Evolutionary conservation across 1,139 yeast genomes (phyloP).

Genomic region (Taphrina populina): DNA sequence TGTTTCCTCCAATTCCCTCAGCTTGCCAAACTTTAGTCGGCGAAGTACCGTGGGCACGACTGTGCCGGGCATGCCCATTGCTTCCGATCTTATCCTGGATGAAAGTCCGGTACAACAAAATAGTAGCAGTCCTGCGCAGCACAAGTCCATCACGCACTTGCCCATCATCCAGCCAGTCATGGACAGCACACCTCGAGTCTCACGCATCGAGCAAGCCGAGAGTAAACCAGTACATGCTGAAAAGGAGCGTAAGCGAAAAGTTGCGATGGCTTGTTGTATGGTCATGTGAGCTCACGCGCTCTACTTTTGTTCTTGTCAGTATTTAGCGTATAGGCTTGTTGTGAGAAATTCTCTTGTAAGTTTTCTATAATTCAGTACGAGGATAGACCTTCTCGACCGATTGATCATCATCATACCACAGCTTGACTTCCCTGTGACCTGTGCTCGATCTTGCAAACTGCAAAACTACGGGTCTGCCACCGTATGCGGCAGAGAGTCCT

Average conservation of each 20-base stretch:
- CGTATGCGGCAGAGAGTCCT: conserved; percentile 32
- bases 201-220: too few relatives aligned
- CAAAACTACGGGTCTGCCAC: conserved; percentile 32
- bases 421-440: conserved; percentile 5
- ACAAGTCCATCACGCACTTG: too few relatives aligned
- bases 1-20: background rate
- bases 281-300: conserved; percentile 1
- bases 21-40: conserved; percentile 12
- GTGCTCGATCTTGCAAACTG: conserved; percentile 6
- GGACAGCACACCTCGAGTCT: too few relatives aligned
- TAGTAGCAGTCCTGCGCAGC: too few relatives aligned
- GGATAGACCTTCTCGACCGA: conserved; percentile 17
- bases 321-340: conserved; percentile 7
- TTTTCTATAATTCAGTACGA: background rate
- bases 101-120: too few relatives aligned
- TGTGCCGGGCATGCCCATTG: too few relatives aligned
- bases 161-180: too few relatives aligned
- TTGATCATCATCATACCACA: conserved; percentile 29
- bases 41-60: too few relatives aligned
- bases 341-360: background rate
- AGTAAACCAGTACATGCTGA: too few relatives aligned
- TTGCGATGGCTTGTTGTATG: too few relatives aligned
- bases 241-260: too few relatives aligned
- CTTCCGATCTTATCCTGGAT: too few relatives aligned
- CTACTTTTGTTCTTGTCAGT: background rate